phyloP scores from a whole-genome alignment of 495 filamentous ascomycete species.

The Cudoniella acicularis region DNA sequence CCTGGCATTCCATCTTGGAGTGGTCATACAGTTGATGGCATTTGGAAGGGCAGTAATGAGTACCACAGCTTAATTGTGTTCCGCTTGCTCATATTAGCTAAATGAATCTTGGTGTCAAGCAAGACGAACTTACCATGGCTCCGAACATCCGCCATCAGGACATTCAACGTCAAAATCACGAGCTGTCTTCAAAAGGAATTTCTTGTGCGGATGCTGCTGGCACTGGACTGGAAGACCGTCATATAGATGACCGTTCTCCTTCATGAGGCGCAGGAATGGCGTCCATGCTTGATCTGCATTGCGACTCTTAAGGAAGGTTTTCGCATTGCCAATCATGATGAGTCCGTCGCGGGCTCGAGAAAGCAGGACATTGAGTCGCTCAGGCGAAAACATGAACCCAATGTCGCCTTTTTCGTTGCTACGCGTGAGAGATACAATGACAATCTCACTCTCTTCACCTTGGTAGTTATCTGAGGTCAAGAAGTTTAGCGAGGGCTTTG shows the following conservation, averaged over 20 bases:
- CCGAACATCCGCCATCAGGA: conserved; percentile 71
- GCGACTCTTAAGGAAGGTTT: conserved; percentile 60
- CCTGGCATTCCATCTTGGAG: conserved; percentile 55
- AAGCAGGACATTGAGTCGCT: conserved; percentile 70
- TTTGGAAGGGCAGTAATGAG: conserved; percentile 55
- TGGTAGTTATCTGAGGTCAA: conserved; percentile 65
- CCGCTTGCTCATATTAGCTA: conserved; percentile 36
- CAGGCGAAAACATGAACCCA: conserved; percentile 67
- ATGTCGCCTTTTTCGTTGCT: conserved; percentile 63
- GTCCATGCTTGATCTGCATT: conserved; percentile 59
- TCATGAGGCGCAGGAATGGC: conserved; percentile 55
- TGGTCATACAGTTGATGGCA: conserved; percentile 69
- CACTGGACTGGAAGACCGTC: conserved; percentile 70
- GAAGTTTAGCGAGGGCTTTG: not conserved
- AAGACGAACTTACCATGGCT: conserved; percentile 56
- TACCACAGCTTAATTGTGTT: conserved; percentile 53
- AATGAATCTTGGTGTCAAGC: not conserved
- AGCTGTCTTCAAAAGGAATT: conserved; percentile 37
- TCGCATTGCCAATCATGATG: conserved; percentile 69
- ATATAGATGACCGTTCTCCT: conserved; percentile 50
- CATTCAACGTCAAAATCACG: conserved; percentile 57
- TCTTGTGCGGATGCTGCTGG: conserved; percentile 56
- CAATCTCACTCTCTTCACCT: conserved; percentile 76
- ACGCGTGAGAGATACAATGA: conserved; percentile 63
- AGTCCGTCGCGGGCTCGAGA: conserved; percentile 65